Base-by-base conservation (phyloP, 768 basidiomycete genomes). In the Gloeopeniophorella convolvens region DNA sequence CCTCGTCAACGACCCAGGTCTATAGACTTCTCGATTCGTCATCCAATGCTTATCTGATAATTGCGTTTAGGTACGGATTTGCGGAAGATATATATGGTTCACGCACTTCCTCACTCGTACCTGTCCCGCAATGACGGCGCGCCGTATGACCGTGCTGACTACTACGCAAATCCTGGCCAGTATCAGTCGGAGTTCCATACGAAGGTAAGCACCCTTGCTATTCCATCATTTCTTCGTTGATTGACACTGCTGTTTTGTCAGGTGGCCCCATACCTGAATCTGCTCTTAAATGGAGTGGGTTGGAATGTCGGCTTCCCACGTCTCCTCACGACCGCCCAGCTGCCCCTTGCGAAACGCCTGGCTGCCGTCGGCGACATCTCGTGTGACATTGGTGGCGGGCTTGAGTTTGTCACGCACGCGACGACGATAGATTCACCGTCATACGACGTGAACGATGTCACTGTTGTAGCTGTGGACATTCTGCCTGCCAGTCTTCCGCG, bases 391-490 rank as follows among this genome's bases (percentile, higher is more conserved):
- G 76, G 79, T 81, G 93, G 93, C 31, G 89, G 88, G 13, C 75
- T 96, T 21, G 81, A 94, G 66, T 94, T 95, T 64, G 70, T 93
- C 41, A 74, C 80, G 7, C 73, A 70, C n/a, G 66, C 83, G 6
- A 85, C 90, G 0, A 94, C 92, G 0, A 78, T 94, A 45, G 82
- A 80, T 9, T 68, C 77, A 4, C 93, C 93, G 0, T 82, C 80
- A 63, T 89, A 81, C 66, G 76, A 77, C 45, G 71, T 80, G 11
- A 79, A 80, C 0, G 68, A 70, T n/a, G 75, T 80, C 32, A 80
- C 85, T 47, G 80, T 95, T 58, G 92, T 93, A 80, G 79, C 88
- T 0, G 85, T 94, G 43, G 93, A 97, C 62, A 96, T 95, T 58
- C 77, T 96, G 4, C 93, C 93, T 0, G 77, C 93, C 0, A 79